phyloP scores from a whole-genome alignment of 202 grass and related monocot species.

The Zizania palustris region DNA sequence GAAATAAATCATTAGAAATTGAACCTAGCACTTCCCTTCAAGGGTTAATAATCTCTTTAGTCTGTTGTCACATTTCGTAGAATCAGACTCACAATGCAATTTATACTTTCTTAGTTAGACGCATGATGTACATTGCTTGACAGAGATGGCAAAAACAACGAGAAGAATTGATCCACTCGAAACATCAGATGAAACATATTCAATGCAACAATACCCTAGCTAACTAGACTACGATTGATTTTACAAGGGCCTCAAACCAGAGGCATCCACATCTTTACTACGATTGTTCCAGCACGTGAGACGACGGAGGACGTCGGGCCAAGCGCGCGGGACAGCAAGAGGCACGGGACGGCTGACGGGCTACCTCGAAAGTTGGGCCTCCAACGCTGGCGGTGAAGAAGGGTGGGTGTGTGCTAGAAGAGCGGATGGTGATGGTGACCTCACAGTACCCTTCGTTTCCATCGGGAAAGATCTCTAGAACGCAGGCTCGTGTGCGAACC shows the following conservation, averaged over 20 bases:
- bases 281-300: conserved; percentile 57
- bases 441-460: no score
- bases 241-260: conserved; percentile 36
- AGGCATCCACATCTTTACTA: conserved; percentile 39
- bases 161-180: conserved; percentile 41
- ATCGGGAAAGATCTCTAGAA: no score
- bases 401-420: no score
- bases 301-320: no score
- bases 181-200: conserved; percentile 43
- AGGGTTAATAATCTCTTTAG: not conserved
- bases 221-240: conserved; percentile 17
- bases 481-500: no score
- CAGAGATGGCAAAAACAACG: conserved; percentile 1
- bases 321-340: no score
- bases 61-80: conserved; percentile 1
- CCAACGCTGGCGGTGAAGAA: no score
- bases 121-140: conserved; percentile 24
- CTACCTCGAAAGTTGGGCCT: no score
- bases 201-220: conserved; percentile 18
- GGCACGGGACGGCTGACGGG: no score
- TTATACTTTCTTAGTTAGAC: not conserved
- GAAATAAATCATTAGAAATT: not conserved
- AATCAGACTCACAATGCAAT: not conserved
- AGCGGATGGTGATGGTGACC: no score
- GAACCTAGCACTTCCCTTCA: not conserved